Conservation (phyloP, 163 green algal species). For the Chlorella variabilis region DNA sequence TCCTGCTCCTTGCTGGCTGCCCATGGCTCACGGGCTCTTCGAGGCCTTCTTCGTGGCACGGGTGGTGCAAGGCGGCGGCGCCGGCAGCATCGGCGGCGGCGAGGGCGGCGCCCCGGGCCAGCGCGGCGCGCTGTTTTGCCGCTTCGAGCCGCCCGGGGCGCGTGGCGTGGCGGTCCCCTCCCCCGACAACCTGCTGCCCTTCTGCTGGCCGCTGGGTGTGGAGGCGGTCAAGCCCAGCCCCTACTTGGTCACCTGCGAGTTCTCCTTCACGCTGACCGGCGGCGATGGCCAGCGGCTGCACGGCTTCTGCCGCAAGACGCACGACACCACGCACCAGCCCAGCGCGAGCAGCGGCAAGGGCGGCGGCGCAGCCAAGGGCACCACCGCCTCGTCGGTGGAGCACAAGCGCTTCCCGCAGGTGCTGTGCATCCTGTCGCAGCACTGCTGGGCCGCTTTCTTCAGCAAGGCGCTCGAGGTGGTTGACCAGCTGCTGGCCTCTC, state of each 20-base stretch:
- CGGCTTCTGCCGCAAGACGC: constrained; percentile 66
- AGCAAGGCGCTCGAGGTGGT: constrained; percentile 77
- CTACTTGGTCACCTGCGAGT: constrained; percentile 62
- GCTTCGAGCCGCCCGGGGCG: constrained; percentile 8
- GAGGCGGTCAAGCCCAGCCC: constrained; percentile 63
- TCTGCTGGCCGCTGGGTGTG: constrained; percentile 73
- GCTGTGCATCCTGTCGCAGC: constrained; percentile 70
- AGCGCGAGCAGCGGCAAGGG: background rate
- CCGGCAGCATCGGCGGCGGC: background rate
- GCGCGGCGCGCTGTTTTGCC: constrained; percentile 21
- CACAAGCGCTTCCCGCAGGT: constrained; percentile 68
- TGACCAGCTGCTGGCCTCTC: constrained; percentile 67
- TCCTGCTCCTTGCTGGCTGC: too few species aligned
- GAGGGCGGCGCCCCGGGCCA: background rate
- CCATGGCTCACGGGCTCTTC: constrained; percentile 20
- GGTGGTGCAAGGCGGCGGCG: background rate
- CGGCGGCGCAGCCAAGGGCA: background rate
- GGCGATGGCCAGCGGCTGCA: constrained; percentile 64
- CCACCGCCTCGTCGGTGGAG: constrained; percentile 33
- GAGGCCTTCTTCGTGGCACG: constrained; percentile 28
- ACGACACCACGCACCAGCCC: constrained; percentile 27
- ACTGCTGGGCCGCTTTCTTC: constrained; percentile 72
- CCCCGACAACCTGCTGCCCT: constrained; percentile 48
- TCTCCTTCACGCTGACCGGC: constrained; percentile 28
- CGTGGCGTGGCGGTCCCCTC: constrained; percentile 21